These are phyloP conservation scores for Senna tora DNA, from an alignment of 306 rosid genomes.

Conservation along the genomic window DNA sequence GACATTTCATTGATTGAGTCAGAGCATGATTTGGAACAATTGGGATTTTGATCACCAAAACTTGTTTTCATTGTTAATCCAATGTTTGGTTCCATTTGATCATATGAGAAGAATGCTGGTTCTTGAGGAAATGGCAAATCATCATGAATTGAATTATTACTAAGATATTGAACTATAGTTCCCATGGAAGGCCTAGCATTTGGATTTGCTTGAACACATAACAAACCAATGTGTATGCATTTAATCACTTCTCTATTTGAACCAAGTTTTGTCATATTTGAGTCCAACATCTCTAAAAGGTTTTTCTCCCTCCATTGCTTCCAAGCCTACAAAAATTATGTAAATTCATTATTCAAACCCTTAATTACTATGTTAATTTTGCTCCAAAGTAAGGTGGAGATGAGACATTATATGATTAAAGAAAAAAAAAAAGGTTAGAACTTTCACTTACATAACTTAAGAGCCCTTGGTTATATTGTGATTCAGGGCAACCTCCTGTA, in stretches of 20 bases:
- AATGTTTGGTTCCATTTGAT: neutral
- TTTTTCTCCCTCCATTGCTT: constrained; percentile 35
- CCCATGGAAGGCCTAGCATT: constrained; percentile 43
- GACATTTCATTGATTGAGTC: too few relatives aligned
- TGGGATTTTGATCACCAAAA: too few relatives aligned
- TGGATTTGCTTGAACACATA: constrained; percentile 49
- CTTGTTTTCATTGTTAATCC: too few relatives aligned
- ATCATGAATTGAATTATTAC: too few relatives aligned
- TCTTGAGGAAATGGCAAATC: too few relatives aligned
- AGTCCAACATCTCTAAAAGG: constrained; percentile 33
- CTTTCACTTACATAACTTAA: neutral
- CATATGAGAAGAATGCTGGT: too few relatives aligned
- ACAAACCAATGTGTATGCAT: constrained; percentile 44
- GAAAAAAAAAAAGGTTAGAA: too few relatives aligned
- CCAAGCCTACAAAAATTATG: constrained; percentile 34
- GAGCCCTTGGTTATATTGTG: neutral
- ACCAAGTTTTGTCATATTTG: constrained; percentile 20
- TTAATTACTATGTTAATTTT: too few relatives aligned
- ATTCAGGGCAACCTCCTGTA: neutral
- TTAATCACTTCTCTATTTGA: constrained; percentile 10
- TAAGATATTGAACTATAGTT: too few relatives aligned
- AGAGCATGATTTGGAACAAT: too few relatives aligned
- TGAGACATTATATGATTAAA: neutral
- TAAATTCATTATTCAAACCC: too few relatives aligned
- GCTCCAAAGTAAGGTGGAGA: too few relatives aligned